Conservation (phyloP, 257 asterid genomes). For the Voacanga thouarsii region DNA sequence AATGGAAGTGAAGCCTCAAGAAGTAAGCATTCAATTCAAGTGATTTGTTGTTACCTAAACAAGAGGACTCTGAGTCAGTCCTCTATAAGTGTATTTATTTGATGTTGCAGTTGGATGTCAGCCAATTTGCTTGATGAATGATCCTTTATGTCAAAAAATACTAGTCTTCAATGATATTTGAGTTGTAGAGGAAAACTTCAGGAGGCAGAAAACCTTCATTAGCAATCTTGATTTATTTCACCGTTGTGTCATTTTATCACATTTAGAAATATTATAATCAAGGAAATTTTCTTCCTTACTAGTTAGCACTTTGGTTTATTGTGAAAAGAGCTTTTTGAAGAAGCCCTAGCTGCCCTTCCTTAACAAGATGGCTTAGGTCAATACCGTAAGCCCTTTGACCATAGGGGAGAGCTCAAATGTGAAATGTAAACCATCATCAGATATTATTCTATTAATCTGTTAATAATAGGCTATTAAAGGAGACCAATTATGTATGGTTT, state of each 20-base stretch:
- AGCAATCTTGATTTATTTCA: background rate
- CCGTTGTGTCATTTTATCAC: background rate
- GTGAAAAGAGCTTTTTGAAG: background rate
- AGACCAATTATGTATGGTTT: background rate
- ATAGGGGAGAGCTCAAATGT: background rate
- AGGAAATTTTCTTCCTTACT: background rate
- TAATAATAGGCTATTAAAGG: background rate
- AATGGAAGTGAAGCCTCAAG: constrained; percentile 30
- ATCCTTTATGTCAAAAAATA: background rate
- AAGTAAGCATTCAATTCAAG: constrained; percentile 31
- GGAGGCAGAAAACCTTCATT: background rate
- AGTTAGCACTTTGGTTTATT: background rate
- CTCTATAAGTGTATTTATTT: background rate
- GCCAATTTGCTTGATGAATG: background rate
- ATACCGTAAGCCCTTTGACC: background rate
- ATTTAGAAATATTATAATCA: background rate
- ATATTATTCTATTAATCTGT: background rate
- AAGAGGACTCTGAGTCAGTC: too few species aligned
- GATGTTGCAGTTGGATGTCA: background rate
- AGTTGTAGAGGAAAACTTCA: background rate
- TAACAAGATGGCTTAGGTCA: background rate
- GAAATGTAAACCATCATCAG: too few species aligned
- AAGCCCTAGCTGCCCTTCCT: background rate
- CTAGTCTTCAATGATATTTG: background rate
- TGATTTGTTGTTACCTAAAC: background rate